Evolutionary conservation across 345 rosid species (phyloP), one percentile per base, ranked within the genome.

Genomic region (Hibiscus syriacus): DNA sequence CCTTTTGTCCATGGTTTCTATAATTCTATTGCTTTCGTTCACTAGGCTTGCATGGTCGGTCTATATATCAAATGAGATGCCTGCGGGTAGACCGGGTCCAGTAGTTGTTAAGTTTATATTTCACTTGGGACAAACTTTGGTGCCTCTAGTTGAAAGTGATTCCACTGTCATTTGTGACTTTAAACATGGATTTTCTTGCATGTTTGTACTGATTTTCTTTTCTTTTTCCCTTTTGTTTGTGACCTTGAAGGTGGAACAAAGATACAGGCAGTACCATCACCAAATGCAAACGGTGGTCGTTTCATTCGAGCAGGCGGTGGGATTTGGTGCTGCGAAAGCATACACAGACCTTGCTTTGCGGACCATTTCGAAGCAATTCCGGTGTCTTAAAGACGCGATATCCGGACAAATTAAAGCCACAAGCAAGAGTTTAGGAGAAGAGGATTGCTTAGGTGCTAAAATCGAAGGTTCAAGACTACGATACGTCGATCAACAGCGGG

Each of bases 301-400:
- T 32, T 75, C 85, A 2, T 90, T 87, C 72, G 92, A 90, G 80
- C 86, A 86, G 72, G 87, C 75, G 0, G 83, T 85, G 2, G 90
- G 94, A 10, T 48, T 74, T 3, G 90, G 86, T 11, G 76, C 89
- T 0, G 90, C 97, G 3, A 83, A 71, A 66, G 46, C 94, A 4
- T 90, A 90, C 80, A 86, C 92, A 2, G 67, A 83, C 55, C 83
- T 86, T 19, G 92, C 90, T 3, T 74, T 87, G 65, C 78, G 80
- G 74, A 90, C 92, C 0, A 87, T 90, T 65, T 90, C 94, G 12
- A 84, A 80, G 85, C 87, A 83, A 73, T 90, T 90, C 73, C 78
- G 87, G 14, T 78, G 84, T 64, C 87, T 90, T 26, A 90, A 84
- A 76, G 90, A 90, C 57, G 84, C 77, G 29, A 88, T 90, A 64